Base-by-base conservation (phyloP, 176 grass and related monocot species). In the Cymbopogon citratus region DNA sequence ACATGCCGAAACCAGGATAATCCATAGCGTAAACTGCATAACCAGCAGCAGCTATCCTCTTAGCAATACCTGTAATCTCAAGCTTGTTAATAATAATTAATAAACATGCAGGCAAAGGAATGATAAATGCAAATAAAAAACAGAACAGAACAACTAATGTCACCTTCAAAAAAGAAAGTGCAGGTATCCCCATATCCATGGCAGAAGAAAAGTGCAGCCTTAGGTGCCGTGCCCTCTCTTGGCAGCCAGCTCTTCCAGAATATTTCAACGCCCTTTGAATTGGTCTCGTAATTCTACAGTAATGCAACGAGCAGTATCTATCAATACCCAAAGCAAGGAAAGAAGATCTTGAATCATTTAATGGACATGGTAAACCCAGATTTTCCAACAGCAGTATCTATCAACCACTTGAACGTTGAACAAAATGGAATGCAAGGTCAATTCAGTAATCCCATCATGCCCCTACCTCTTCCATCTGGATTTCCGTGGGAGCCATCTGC, bases 241-340 rank as follows among this genome's bases (percentile, higher is more conserved):
- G 96, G 96, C 39, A 93, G 81, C 96, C 96, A 98, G 15, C 96
- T 95, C 86, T 95, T 98, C 92, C 96, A 98, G 81, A 98, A 98
- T 78, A 98, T 88, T 71, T 98, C 96, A 73, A 93, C 84, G 33
- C 96, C 90, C 77, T 93, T 95, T 49, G 96, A 98, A 77, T 95
- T 98, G 28, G 26, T 90, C 85, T 98, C 86, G 54, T 87, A 95
- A 63, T 85, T 95, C 96, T 98, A 82, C 33, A 73, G 43, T 63
- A 38, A 81, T 72, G n/a, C n/a, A 29, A 81, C 43, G 68, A 67
- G 24, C 51, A 65, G 6, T 67, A n/a, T 60, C 19, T 67, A n/a
- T 60, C 19, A 45, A n/a, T 66, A 70, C 7, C 51, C 64, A 81
- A 13, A 26, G 34, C 57, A 81, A 59, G 21, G 41, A 76, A 68